Percentiles rank a stretch among this genome's conserved stretches.
Evolutionary conservation across 23 red algal genomes (phyloP).

Genomic region (Agarophyton chilense): DNA sequence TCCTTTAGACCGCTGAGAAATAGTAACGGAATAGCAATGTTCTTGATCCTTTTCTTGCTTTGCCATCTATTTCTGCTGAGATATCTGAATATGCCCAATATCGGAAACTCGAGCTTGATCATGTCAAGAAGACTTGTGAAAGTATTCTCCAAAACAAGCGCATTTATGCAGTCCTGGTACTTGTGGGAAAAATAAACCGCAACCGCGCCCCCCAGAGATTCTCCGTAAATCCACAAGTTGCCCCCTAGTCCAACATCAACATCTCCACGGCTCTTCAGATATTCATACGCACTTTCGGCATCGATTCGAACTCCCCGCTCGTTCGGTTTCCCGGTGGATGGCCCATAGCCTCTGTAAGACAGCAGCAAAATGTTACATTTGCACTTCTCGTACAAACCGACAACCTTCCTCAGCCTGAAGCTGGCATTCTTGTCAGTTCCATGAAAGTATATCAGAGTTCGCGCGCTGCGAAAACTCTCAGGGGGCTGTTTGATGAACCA

Average conservation of each 20-base stretch:
- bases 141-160: slow-evolving; percentile 92
- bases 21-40: slow-evolving; percentile 76
- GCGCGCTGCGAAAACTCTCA: slow-evolving; percentile 52
- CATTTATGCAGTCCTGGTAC: slow-evolving; percentile 78
- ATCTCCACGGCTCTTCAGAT: slow-evolving; percentile 71
- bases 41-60: slow-evolving; percentile 69
- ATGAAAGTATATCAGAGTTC: slow-evolving; percentile 96
- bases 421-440: slow-evolving; percentile 93
- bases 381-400: slow-evolving; percentile 63
- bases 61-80: slow-evolving; percentile 88
- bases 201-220: slow-evolving; percentile 94
- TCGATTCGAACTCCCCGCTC: slow-evolving; percentile 87
- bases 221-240: slow-evolving; percentile 92
- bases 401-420: slow-evolving; percentile 87
- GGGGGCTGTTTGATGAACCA: slow-evolving; percentile 91
- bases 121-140: slow-evolving; percentile 96
- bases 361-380: slow-evolving; percentile 86
- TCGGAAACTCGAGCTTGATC: slow-evolving; percentile 87
- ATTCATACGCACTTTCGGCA: slow-evolving; percentile 84
- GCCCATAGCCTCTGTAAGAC: slow-evolving; percentile 90
- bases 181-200: slow-evolving; percentile 81
- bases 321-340: slow-evolving; percentile 75
- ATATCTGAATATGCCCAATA: slow-evolving; percentile 76
- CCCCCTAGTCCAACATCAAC: slow-evolving; percentile 51
- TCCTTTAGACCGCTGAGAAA: slow-evolving; percentile 92